A percentile compares a stretch with the other conserved stretches of the same genome.
Evolutionary conservation across 2,329 filamentous ascomycete species (phyloP).

Genomic region (Onygenales sp.): DNA sequence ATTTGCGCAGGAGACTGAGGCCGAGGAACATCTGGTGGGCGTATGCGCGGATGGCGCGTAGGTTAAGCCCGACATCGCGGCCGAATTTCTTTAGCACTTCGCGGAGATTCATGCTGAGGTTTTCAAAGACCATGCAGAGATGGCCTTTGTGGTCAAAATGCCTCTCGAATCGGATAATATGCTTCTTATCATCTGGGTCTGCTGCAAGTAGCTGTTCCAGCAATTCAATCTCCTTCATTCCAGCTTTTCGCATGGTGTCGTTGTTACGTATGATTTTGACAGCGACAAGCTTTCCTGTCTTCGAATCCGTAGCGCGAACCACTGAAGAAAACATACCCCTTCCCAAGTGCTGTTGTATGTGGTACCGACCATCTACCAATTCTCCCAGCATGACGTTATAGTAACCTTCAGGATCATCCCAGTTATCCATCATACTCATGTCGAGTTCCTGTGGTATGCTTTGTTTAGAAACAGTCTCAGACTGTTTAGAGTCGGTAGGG

Average conservation of each 20-base stretch:
- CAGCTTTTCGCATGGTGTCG: conserved; percentile 81
- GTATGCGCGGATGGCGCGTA: conserved; percentile 78
- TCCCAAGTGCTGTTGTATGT: conserved; percentile 76
- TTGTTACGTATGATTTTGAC: conserved; percentile 98
- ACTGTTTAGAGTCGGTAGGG: conserved; percentile 45
- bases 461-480: conserved; percentile 40
- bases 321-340: conserved; percentile 96
- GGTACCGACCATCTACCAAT: conserved; percentile 78
- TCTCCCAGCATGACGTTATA: conserved; percentile 93
- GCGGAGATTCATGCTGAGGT: conserved; percentile 80
- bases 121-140: conserved; percentile 94
- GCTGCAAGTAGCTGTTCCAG: conserved; percentile 75
- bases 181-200: conserved; percentile 82
- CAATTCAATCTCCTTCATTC: conserved; percentile 89
- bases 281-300: conserved; percentile 68
- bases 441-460: conserved; percentile 49
- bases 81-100: conserved; percentile 95
- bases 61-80: conserved; percentile 83
- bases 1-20: conserved; percentile 77
- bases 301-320: conserved; percentile 73
- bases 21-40: conserved; percentile 91
- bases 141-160: conserved; percentile 92
- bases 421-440: conserved; percentile 77
- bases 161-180: conserved; percentile 78
- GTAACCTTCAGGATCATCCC: conserved; percentile 90